Base-by-base conservation (phyloP, 164 flowering plant genomes). In the Vitis riparia region DNA sequence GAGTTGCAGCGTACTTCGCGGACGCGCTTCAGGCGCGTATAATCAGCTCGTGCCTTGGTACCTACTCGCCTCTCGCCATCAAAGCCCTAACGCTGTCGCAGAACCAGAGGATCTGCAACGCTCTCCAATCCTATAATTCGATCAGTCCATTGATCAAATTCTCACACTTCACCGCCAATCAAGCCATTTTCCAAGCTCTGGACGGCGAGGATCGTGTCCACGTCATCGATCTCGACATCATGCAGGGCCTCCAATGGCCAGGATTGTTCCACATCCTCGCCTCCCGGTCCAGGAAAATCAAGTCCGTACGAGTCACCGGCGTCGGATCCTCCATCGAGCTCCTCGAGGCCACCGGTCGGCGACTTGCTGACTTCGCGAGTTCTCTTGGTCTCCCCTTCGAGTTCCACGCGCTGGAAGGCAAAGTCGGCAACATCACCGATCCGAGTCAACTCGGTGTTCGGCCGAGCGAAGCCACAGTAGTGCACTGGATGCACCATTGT, bases 181-280 rank as follows among this genome's bases (percentile, higher is more conserved):
- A 93, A 66, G 97, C 97, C 14, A 91, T 93, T 52, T 86, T 82
- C 74, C 88, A 88, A 71, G 91, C 91, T 0, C 55, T 89, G 57
- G 87, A 87, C 68, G 89, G 84, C 61, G 85, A 76, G 27, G 91
- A 87, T 58, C 81, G 86, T 10, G 83, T 91, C 74, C 98, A 93
- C 77, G 83, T 93, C 70, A 85, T 93, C 78, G 98, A 91, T 63
- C 87, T 93, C 52, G 98, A 93, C 70, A 84, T 93, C 58, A 93
- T 91, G 97, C 97, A 93, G 71, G 98, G 98, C 13, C 97, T 93
- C 59, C 98, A 93, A 71, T 93, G 98, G 98, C 98, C 98, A 2
- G 98, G 96, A 32, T 69, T 91, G 66, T 93, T 93, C 79, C 97
- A 94, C 82, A 90, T 92, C 75, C 85, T 94, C 59, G 93, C 94